These are phyloP conservation scores for Fusarium xyrophilum DNA, from an alignment of 2,329 filamentous ascomycete genomes.

Conservation along the genomic window DNA sequence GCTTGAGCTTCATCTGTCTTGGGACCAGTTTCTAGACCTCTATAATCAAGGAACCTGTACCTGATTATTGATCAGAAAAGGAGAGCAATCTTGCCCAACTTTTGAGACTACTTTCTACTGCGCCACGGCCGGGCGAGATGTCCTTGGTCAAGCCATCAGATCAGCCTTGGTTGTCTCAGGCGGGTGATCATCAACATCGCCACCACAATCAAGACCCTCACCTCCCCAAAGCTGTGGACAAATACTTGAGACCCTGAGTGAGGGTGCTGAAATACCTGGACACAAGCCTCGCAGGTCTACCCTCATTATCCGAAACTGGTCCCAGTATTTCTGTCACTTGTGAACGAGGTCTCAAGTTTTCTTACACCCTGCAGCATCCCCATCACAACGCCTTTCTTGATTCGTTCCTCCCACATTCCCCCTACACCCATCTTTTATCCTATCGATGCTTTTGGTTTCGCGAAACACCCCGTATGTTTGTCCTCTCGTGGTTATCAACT, in stretches of 20 bases:
- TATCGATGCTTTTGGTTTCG: constrained; percentile 4
- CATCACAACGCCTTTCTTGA: constrained; percentile 29
- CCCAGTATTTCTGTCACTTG: neutral
- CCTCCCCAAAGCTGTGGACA: neutral
- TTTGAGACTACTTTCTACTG: constrained; percentile 9
- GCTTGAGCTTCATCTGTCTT: constrained; percentile 3
- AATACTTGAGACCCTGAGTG: neutral
- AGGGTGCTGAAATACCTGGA: neutral
- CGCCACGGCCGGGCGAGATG: constrained; percentile 28
- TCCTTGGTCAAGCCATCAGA: constrained; percentile 25
- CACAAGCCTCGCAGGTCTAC: neutral
- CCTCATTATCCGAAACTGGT: neutral
- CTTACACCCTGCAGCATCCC: neutral
- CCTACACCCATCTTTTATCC: constrained; percentile 23
- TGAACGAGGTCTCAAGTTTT: neutral
- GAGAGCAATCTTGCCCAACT: constrained; percentile 5
- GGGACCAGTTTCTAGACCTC: constrained; percentile 6
- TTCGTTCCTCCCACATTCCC: constrained; percentile 26
- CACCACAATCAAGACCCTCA: constrained; percentile 27
- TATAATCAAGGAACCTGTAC: constrained; percentile 8
- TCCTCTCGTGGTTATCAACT: constrained; percentile 31
- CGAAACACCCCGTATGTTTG: constrained; percentile 11
- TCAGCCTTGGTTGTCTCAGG: constrained; percentile 40
- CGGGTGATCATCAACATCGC: constrained; percentile 40
- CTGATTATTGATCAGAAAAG: constrained; percentile 11